Percentiles rank a stretch among this genome's conserved stretches.
Evolutionary conservation across 768 basidiomycete species (phyloP).

Genomic region (Mrakia gelida): DNA sequence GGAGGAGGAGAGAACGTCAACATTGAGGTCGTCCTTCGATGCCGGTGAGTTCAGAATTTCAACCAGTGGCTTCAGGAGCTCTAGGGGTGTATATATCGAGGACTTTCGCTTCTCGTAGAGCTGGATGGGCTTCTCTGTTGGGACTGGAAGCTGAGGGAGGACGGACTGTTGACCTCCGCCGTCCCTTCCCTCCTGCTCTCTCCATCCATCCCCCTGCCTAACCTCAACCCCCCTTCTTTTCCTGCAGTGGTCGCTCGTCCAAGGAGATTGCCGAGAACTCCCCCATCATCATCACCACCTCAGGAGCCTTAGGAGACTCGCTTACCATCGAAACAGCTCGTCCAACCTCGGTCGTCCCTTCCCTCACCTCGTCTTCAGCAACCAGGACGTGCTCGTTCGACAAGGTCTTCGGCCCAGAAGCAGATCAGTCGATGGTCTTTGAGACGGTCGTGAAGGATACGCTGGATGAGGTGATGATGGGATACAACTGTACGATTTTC

Average conservation of each 20-base stretch:
- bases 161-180: background rate
- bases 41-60: slow-evolving; percentile 50
- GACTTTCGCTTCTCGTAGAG: background rate
- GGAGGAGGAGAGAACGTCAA: slow-evolving; percentile 71
- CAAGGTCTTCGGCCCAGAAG: slow-evolving; percentile 92
- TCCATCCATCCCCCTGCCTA: background rate
- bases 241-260: slow-evolving; percentile 58
- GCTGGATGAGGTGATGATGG: slow-evolving; percentile 85
- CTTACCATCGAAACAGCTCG: slow-evolving; percentile 68
- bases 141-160: background rate
- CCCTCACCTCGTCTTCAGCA: slow-evolving; percentile 23
- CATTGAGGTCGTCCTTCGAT: slow-evolving; percentile 90
- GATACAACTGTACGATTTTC: slow-evolving; percentile 89
- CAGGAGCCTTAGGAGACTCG: slow-evolving; percentile 68
- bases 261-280: slow-evolving; percentile 81
- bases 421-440: slow-evolving; percentile 90
- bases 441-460: slow-evolving; percentile 89
- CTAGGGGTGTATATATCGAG: too few relatives aligned
- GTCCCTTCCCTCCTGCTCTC: background rate
- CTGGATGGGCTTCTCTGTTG: background rate
- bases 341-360: slow-evolving; percentile 41
- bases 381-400: slow-evolving; percentile 81
- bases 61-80: background rate
- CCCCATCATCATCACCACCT: slow-evolving; percentile 75
- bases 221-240: background rate